These are phyloP conservation scores for Powellomyces hirtus DNA, from an alignment of 192 early-diverging fungal species.

Conservation along the genomic window DNA sequence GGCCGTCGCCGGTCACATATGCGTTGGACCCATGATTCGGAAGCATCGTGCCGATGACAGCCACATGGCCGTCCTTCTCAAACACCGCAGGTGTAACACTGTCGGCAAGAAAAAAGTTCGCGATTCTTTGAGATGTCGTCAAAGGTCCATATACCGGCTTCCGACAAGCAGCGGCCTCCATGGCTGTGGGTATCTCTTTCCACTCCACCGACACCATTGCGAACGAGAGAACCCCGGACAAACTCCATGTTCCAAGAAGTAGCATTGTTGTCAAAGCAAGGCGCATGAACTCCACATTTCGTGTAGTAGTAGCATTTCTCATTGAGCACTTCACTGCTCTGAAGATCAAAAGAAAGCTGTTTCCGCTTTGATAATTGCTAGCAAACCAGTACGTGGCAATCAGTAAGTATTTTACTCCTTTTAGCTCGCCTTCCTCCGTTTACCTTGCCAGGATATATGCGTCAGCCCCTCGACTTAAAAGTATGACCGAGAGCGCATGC, in stretches of 20 bases:
- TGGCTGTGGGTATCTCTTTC: background rate
- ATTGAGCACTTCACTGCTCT: slow-evolving; percentile 1
- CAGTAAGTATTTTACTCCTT: no score
- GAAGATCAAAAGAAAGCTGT: background rate
- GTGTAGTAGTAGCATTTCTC: slow-evolving; percentile 2
- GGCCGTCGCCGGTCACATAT: background rate
- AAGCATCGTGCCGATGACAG: background rate
- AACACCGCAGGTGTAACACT: background rate
- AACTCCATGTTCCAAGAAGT: background rate
- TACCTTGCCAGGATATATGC: slow-evolving; percentile 13
- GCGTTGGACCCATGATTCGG: background rate
- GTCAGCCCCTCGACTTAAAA: slow-evolving; percentile 14
- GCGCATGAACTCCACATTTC: background rate
- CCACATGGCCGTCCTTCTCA: background rate
- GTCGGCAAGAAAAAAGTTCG: background rate
- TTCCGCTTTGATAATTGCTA: slow-evolving; percentile 8
- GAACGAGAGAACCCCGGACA: slow-evolving; percentile 5
- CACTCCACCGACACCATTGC: slow-evolving; percentile 7
- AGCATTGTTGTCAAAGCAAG: background rate
- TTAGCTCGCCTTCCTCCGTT: background rate
- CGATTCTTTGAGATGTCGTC: no score
- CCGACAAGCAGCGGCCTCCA: background rate
- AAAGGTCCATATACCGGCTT: background rate
- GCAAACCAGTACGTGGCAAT: no score
- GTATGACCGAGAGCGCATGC: slow-evolving; percentile 10